Base-by-base conservation (phyloP, 2,329 filamentous ascomycete species). In the Hypoxylon sp. region DNA sequence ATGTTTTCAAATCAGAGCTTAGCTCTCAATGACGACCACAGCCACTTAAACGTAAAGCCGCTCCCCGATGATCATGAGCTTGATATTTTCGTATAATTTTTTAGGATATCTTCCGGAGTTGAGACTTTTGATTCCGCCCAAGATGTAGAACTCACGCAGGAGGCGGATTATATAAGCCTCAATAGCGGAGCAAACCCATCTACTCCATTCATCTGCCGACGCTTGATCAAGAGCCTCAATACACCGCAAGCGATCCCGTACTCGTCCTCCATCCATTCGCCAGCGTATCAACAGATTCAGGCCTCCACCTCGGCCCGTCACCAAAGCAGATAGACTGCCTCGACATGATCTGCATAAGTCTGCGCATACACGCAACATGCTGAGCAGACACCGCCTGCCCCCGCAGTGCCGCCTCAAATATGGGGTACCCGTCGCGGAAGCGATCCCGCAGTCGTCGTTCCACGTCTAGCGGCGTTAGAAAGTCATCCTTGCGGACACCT, bases 261-360 rank as follows among this genome's bases (percentile, higher is more conserved):
- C 34, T 50, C 51, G 41, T 50, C 7, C 48, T 50, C 65, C 65
- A 68, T 0, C 54, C 55, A 12, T 60, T 16, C 12, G 50, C 59
- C 19, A 68, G 23, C n/a, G 41, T 53, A 16, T 65, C 59, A 12
- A 68, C 55, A n/a, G 54, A 59, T 34, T 64, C 60, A 6, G 57
- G 56, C 12, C 39, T 52, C 67, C 67, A 69, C 16, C 67, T 48
- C 30, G 67, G 67, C 2, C 67, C 64, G 9, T 69, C 63, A 6
- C 63, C 64, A 9, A 69, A 69, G 37, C 67, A 69, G 6, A 69
- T 39, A 2, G 63, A 56, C 21, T 64, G 52, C 1, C 63, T 61
- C n/a, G 64, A 59, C 57, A 67, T 61, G 23, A 57, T 25, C 19
- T 61, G 67, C 34, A 67, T 59, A 1, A 69, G 43, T 39, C n/a